Evolutionary conservation across 208 protist species (phyloP), one percentile per base, ranked within the genome.

Genomic region (Acanthamoeba triangularis): DNA sequence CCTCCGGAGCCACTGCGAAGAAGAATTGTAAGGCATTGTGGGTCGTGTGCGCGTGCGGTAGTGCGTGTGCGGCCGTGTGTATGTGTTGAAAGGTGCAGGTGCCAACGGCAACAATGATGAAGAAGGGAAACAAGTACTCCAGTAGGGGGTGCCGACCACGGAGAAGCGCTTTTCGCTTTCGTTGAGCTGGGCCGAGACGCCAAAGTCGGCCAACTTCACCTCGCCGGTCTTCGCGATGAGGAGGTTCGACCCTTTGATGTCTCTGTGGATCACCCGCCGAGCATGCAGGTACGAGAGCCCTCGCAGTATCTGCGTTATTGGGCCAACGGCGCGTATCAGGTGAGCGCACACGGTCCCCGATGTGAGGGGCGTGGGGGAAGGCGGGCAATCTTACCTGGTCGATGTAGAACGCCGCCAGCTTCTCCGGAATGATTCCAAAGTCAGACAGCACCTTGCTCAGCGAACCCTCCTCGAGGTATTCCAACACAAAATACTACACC

Each of bases 201-300:
- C 99, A 97, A 99, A 99, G 97, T 99, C 99, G 0, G 99, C 99
- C 41, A 99, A 30, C 63, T 84, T 84, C 8, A 84, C 74, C 74
- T 84, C 74, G 5, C 74, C 74, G 25, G 74, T 84, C 74, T 84
- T 84, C 20, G 74, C 74, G 74, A 84, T 44, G 13, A 84, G 74
- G 8, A 84, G 74, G 33, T 84, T 84, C 18, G 74, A 84, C 23
- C 97, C 98, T 78, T 99, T 99, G 92, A 99, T 99, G 95, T 99
- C 98, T 52, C 98, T 25, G 92, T 99, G 98, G 74, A 98, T 98
- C 25, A 98, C 98, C 96, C 95, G 98, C 52, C 99, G 97, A 16
- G 95, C 82, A 93, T 99, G 98, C 1, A 99, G 93, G 84, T 98
- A 99, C 28, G 97, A 74, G 3, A 99, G 96, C 18, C 98, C 98